These are phyloP conservation scores for Leishmania tropica DNA, from an alignment of 208 protist species.

Conservation along the genomic window DNA sequence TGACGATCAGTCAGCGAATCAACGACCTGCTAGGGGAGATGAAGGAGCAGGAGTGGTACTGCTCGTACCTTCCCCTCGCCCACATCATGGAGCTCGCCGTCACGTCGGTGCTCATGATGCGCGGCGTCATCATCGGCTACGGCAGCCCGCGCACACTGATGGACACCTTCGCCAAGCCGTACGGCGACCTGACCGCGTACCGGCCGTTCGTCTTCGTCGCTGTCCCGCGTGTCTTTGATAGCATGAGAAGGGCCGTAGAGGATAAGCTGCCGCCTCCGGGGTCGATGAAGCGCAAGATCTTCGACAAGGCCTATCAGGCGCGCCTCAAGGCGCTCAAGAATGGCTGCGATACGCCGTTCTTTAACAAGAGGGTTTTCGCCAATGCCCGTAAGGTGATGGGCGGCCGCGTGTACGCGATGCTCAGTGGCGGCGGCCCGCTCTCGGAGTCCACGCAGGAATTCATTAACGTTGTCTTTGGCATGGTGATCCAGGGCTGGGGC, in stretches of 20 bases:
- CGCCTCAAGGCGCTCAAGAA: slow-evolving; percentile 71
- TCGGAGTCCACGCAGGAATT: slow-evolving; percentile 78
- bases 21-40: slow-evolving; percentile 47
- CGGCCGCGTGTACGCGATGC: slow-evolving; percentile 67
- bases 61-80: slow-evolving; percentile 91
- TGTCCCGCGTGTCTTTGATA: slow-evolving; percentile 90
- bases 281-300: slow-evolving; percentile 65
- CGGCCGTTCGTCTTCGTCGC: slow-evolving; percentile 69
- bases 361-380: slow-evolving; percentile 79
- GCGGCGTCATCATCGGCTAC: slow-evolving; percentile 77
- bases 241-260: slow-evolving; percentile 83
- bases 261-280: slow-evolving; percentile 55
- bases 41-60: slow-evolving; percentile 73
- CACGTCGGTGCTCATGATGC: slow-evolving; percentile 60
- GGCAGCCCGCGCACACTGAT: slow-evolving; percentile 74
- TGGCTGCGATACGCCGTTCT: slow-evolving; percentile 80
- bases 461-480: slow-evolving; percentile 80
- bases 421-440: slow-evolving; percentile 84
- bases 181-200: slow-evolving; percentile 83
- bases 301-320: slow-evolving; percentile 63
- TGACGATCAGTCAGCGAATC: slow-evolving; percentile 51
- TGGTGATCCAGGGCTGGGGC: slow-evolving; percentile 87
- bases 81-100: slow-evolving; percentile 93
- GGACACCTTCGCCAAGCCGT: slow-evolving; percentile 71
- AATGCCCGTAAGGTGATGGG: slow-evolving; percentile 62